Evolutionary conservation across 495 filamentous ascomycete species (phyloP).

Genomic region (Tuber melanosporum): DNA sequence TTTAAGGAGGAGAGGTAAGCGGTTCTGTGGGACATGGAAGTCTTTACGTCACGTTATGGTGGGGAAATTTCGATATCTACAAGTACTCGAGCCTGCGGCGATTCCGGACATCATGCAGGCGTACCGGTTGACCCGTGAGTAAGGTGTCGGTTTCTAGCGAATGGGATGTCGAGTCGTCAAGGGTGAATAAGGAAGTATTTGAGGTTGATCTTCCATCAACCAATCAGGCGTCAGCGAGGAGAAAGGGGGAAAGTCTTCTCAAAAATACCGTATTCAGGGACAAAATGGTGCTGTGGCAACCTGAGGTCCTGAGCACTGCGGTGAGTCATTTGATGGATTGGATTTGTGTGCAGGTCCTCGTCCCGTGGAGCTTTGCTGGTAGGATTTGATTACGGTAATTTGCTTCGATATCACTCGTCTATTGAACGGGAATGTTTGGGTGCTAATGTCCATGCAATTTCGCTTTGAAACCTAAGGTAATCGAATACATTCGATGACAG

Average conservation of each 20-base stretch:
- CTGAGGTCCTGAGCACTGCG: not conserved
- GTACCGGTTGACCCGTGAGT: not conserved
- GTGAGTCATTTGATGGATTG: not conserved
- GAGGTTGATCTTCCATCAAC: not conserved
- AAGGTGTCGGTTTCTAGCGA: not conserved
- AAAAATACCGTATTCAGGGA: not conserved
- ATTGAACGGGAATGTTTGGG: not conserved
- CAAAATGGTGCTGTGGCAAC: not conserved
- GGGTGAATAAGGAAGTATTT: not conserved
- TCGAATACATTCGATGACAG: not conserved
- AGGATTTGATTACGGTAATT: not conserved
- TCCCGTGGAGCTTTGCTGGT: not conserved
- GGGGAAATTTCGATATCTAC: not conserved
- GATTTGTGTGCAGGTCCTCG: not conserved
- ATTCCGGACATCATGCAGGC: not conserved
- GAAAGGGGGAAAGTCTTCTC: not conserved
- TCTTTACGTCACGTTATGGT: not conserved
- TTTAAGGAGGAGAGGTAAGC: not conserved
- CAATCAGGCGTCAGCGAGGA: not conserved
- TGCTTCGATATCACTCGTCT: not conserved
- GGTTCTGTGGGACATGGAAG: not conserved
- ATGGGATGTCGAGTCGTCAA: not conserved
- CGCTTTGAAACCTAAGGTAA: not conserved
- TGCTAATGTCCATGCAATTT: not conserved
- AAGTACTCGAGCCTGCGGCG: not conserved